Evolutionary conservation across 768 basidiomycete genomes (phyloP), one percentile per base, ranked within the genome.

Genomic region (Scleroderma bovista): DNA sequence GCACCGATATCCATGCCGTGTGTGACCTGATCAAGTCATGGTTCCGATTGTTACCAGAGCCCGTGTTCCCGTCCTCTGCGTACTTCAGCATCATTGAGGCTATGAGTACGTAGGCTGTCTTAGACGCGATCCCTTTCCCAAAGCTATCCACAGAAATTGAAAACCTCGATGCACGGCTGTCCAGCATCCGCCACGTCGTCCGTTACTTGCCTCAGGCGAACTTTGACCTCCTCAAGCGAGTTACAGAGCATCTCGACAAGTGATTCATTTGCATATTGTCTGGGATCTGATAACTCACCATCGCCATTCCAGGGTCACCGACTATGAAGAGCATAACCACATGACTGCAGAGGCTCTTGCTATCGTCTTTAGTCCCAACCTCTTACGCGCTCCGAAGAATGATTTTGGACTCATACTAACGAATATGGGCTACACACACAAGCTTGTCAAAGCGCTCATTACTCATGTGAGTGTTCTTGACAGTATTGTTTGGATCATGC

Each of bases 331-430:
- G 51, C 77, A 83, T 44, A 93, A 92, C 58, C 90, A 93, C 52
- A 93, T 93, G 91, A 88, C 86, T 2, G 83, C 88, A 1, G 84
- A 91, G 56, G 83, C 86, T 7, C 73, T 93, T 3, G 84, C 91
- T 0, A 90, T 91, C 46, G 88, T 92, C 16, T 91, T 92, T 66
- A 87, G 87, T 53, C 88, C 87, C 6, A 90, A 88, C 60, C 66
- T 91, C 42, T 62, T 89, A 46, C 81, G 88, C 17, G 83, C 87
- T 3, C 86, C 86, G 2, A 81, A 85, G 60, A 87, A 86, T 52
- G 84, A 88, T 61, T 85, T 89, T 66, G 80, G 77, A 11, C 75
- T 85, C 66, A 85, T 89, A 57, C 73, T 90, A 52, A 77, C 83
- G 48, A 89, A 90, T 57, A 90, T 92, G 88, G 81, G 81, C 15